These are phyloP conservation scores for Erucastrum elatum DNA, from an alignment of 345 rosid genomes.

Conservation along the genomic window DNA sequence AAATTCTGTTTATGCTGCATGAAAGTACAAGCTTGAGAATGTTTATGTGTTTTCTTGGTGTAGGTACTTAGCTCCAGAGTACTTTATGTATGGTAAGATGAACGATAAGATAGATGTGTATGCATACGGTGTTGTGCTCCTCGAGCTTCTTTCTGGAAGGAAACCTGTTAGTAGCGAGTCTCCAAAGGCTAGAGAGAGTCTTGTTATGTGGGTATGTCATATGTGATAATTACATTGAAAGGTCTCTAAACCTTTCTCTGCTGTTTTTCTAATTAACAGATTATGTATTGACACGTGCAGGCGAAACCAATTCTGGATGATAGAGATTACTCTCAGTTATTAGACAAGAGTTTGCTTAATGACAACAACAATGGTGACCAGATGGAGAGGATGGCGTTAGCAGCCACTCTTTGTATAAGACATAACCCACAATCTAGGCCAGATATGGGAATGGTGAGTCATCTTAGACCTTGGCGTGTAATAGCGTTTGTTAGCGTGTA, in stretches of 20 bases:
- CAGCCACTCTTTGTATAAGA: constrained; percentile 80
- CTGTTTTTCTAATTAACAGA: background rate
- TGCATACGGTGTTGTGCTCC: constrained; percentile 93
- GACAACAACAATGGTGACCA: constrained; percentile 47
- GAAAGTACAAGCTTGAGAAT: too few species aligned
- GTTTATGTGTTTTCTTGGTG: constrained; percentile 36
- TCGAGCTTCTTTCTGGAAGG: constrained; percentile 95
- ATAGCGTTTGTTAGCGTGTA: too few species aligned
- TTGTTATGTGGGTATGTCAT: constrained; percentile 95
- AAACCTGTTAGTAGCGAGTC: constrained; percentile 62
- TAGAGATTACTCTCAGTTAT: constrained; percentile 54
- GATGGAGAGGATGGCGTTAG: constrained; percentile 77
- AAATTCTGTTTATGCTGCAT: background rate
- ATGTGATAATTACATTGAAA: too few species aligned
- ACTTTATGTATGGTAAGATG: constrained; percentile 90
- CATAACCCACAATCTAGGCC: constrained; percentile 72
- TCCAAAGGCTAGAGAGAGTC: constrained; percentile 80
- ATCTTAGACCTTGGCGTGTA: background rate
- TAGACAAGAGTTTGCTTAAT: constrained; percentile 54
- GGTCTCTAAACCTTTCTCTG: background rate
- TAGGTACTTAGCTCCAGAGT: constrained; percentile 99
- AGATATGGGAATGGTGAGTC: constrained; percentile 64
- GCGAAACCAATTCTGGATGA: constrained; percentile 71
- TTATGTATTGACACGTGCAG: constrained; percentile 42
- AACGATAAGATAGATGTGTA: constrained; percentile 86